Evolutionary conservation across 2,329 filamentous ascomycete species (phyloP), one percentile per base, ranked within the genome.

Genomic region (Didymella segeticola): DNA sequence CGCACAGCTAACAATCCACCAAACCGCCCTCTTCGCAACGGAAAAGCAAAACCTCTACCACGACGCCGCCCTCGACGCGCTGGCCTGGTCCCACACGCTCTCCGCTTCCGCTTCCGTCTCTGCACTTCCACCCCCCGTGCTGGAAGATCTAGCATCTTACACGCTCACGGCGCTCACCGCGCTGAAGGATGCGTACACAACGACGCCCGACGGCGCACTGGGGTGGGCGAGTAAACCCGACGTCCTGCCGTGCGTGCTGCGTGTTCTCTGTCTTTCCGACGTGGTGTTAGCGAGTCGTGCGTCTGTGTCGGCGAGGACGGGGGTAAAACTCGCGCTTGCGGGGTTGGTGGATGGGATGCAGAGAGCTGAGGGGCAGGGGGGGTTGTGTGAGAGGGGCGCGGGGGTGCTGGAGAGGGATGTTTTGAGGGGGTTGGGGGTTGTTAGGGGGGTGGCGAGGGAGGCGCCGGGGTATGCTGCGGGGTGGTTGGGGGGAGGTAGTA

Each of bases 41-140:
- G 95, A 99, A 75, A 93, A 96, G 71, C 92, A 96, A 71, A 99
- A 99, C 70, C 81, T 97, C n/a, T 98, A 91, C 72, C 79, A 93
- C 43, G 93, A 98, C 71, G 87, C 92, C 62, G 84, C 91, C 5
- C 81, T 86, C 41, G 93, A 97, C 72, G 80, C 86, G 3, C 76
- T 81, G 15, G 72, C 86, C n/a, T 97, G 92, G 91, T 76, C 81
- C 0, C 72, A 71, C 14, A 77, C 84, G 2, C 75, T 89, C 25
- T 57, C 63, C 5, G 55, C 61, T 0, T 52, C 80, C 4, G 61
- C 3, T 36, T 54, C n/a, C 19, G 41, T 8, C 11, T 8, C 22
- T 11, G 56, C 69, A 3, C 64, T 73, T 2, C 52, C 67, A 5
- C 51, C 38, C 0, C 1, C 27, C n/a, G 31, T 17, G 27, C 29